Conservation (phyloP, 768 basidiomycete species). For the Gymnopilus junonius region DNA sequence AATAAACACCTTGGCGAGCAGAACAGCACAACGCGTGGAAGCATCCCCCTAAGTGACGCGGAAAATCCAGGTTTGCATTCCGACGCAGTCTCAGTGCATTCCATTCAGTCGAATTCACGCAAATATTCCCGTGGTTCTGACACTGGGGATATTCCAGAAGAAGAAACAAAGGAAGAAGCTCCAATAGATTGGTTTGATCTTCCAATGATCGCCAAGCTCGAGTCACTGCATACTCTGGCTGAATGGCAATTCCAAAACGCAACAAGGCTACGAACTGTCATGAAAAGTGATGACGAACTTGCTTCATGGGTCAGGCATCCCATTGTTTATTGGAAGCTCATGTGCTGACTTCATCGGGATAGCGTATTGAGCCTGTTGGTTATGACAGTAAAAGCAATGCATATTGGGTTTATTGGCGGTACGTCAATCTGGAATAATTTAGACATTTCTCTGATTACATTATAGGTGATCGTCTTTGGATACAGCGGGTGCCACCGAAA, state of each 20-base stretch:
- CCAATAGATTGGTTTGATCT: conserved; percentile 74
- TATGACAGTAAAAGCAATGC: conserved; percentile 80
- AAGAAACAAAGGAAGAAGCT: conserved; percentile 32
- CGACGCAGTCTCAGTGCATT: neutral
- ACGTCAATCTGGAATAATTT: conserved; percentile 28
- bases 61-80: neutral
- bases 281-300: conserved; percentile 80
- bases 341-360: neutral
- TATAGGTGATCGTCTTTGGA: conserved; percentile 82
- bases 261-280: conserved; percentile 64
- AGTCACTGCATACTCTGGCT: conserved; percentile 69
- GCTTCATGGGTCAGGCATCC: conserved; percentile 70
- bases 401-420: conserved; percentile 88
- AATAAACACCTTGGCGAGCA: neutral
- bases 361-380: conserved; percentile 88
- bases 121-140: conserved; percentile 13
- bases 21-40: neutral
- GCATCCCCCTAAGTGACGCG: neutral
- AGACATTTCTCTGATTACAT: conserved; percentile 11
- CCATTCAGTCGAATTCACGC: conserved; percentile 20
- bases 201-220: conserved; percentile 72
- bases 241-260: conserved; percentile 93
- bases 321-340: neutral
- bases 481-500: conserved; percentile 72
- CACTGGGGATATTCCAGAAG: conserved; percentile 2